Base-by-base conservation (phyloP, 169 alveolate genomes). In the Cryptosporidium sp. region DNA sequence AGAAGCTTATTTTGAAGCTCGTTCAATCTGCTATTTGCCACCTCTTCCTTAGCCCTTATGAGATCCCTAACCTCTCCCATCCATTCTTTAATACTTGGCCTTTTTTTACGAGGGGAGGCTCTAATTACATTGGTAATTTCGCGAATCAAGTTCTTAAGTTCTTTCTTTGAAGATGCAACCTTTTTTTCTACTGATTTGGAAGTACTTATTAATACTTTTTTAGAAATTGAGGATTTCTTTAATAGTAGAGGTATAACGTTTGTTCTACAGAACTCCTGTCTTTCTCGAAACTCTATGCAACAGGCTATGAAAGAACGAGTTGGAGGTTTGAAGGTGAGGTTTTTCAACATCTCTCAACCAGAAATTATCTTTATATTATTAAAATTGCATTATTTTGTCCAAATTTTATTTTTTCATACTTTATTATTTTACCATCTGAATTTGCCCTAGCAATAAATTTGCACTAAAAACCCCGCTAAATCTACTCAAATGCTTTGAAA, bases 221-320 rank as follows among this genome's bases (percentile, higher is more conserved):
- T 58, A 1, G 69, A 33, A 55, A 21, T 41, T 35, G 29, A 7
- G 33, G 16, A 14, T 43, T 48, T 80, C 18, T 65, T 61, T 48
- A 41, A 16, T 23, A 80, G 55, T 59, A 59, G 37, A 35, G 89
- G 89, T 9, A 80, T 62, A 9, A 80, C 18, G 26, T 61, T 35
- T n/a, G 37, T 14, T 39, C 52, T 65, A 50, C 89, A 80, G 50
- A 61, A 80, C 39, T 80, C 75, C 55, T 48, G 73, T 62, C 89
- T 59, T 39, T 80, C 89, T 35, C 70, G 41, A 80, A 80, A 80
- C n/a, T 80, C 89, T 1, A 45, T 80, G 35, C 89, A 80, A 16
- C 75, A 80, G 33, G 89, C 89, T 65, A 80, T 41, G 43, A 61
- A 80, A 8, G 74, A 58, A 12, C 61, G 33, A 26, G 69, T 29